Evolutionary conservation across 352 stramenopile genomes (phyloP).

Genomic region (Pythium monospermum): DNA sequence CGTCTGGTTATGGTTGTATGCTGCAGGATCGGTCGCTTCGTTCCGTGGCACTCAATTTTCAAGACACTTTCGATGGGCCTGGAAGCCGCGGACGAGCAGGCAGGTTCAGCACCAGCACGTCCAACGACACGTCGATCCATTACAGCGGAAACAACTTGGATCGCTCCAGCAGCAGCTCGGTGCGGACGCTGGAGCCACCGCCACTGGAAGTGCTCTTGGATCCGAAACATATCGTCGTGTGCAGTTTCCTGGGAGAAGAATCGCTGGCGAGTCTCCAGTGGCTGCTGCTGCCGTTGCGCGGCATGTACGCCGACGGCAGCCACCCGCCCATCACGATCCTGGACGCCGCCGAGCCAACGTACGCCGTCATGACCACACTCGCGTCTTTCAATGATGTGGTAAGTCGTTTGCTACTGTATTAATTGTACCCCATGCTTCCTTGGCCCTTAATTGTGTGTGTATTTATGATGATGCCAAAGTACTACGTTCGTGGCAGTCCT

Average conservation of each 20-base stretch:
- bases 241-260: constrained; percentile 79
- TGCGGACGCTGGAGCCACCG: constrained; percentile 40
- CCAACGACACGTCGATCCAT: constrained; percentile 30
- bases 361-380: constrained; percentile 42
- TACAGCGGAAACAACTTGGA: constrained; percentile 5
- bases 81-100: constrained; percentile 4
- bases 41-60: constrained; percentile 39
- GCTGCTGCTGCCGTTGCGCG: constrained; percentile 66
- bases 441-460: not conserved
- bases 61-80: not conserved
- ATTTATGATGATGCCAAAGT: constrained; percentile 28
- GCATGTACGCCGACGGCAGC: constrained; percentile 29
- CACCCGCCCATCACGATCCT: constrained; percentile 80
- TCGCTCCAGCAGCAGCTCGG: constrained; percentile 19
- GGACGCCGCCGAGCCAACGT: constrained; percentile 55
- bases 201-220: constrained; percentile 57
- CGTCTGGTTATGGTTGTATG: not conserved
- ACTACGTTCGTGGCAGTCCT: constrained; percentile 75
- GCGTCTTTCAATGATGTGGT: constrained; percentile 64
- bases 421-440: not conserved
- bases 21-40: constrained; percentile 59
- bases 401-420: constrained; percentile 14
- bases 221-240: constrained; percentile 71
- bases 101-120: not conserved
- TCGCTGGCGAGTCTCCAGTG: constrained; percentile 70